Base-by-base conservation (phyloP, 306 rosid genomes). In the Abrus precatorius region DNA sequence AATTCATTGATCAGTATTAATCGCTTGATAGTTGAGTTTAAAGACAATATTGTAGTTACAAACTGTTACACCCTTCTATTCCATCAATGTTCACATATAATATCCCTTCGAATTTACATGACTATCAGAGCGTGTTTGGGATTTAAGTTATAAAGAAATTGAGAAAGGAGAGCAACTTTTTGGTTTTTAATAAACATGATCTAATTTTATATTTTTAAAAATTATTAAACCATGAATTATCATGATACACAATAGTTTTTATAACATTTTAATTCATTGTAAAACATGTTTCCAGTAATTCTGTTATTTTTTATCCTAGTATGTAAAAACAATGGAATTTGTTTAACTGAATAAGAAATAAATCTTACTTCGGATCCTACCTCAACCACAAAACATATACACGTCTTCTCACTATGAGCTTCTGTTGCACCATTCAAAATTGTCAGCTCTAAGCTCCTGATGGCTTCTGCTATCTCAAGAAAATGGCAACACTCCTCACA, bases 401-500 rank as follows among this genome's bases (percentile, higher is more conserved):
- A 90, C 43, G 92, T 89, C 88, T 90, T 88, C 60, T 94, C 98
- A 14, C 91, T 90, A 62, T 82, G 92, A 74, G 86, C 92, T 89
- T 94, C 93, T n/a, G 97, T 94, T 69, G 85, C 87, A 33, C 97
- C 94, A 68, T 92, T 94, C 77, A 94, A 75, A 82, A 94, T 89
- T 36, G 90, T 88, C 80, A 94, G 79, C 52, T 94, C 96, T 77
- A 92, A 83, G 89, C 96, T 92, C 80, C 92, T 89, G 76, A 94
- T 89, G 67, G 97, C 94, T 84, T 92, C 97, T 44, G 97, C 94
- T 80, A 94, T 94, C 91, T 92, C 98, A 84, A 94, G 90, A 83
- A 94, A 94, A 85, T 94, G 94, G 84, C 91, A 83, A 90, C 94
- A 92, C 76, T 94, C 98, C 79, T 94, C 97, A 72, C 98, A 92